Percentiles rank a stretch among this genome's conserved stretches.
phyloP scores from a whole-genome alignment of 768 basidiomycete species.

The Punctularia strigosozonata region DNA sequence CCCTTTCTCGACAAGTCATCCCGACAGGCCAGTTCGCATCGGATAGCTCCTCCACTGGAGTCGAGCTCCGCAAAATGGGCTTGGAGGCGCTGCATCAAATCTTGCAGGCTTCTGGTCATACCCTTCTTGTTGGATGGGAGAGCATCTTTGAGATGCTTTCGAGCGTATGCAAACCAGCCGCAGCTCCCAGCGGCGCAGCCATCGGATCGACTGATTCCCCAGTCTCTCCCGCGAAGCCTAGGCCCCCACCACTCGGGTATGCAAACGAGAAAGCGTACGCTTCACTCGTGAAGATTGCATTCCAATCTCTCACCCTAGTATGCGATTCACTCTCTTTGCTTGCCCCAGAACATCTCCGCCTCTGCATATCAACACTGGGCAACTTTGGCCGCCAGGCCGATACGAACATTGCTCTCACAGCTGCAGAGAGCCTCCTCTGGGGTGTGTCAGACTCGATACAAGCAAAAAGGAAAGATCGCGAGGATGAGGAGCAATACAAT shows the following conservation, averaged over 20 bases:
- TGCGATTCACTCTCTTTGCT: slow-evolving; percentile 86
- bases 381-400: slow-evolving; percentile 89
- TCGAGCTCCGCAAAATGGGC: slow-evolving; percentile 82
- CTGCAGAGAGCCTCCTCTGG: slow-evolving; percentile 89
- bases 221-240: slow-evolving; percentile 23
- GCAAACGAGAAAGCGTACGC: slow-evolving; percentile 60
- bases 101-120: slow-evolving; percentile 84
- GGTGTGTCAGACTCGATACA: slow-evolving; percentile 94
- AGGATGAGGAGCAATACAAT: slow-evolving; percentile 62
- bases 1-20: slow-evolving; percentile 71
- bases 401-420: slow-evolving; percentile 92
- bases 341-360: slow-evolving; percentile 66
- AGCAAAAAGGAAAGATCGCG: slow-evolving; percentile 55
- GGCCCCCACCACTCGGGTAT: slow-evolving; percentile 41
- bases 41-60: slow-evolving; percentile 30
- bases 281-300: slow-evolving; percentile 80
- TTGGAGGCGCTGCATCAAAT: slow-evolving; percentile 85
- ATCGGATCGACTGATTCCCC: slow-evolving; percentile 22
- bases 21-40: slow-evolving; percentile 11
- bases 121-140: slow-evolving; percentile 87
- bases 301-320: slow-evolving; percentile 87
- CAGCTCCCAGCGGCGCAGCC: slow-evolving; percentile 30
- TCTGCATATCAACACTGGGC: slow-evolving; percentile 85
- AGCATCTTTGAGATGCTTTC: slow-evolving; percentile 86
- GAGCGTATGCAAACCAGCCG: slow-evolving; percentile 65